Conservation (phyloP, 1,284 basidiomycete species). For the Melampsora abietis-canadensis region DNA sequence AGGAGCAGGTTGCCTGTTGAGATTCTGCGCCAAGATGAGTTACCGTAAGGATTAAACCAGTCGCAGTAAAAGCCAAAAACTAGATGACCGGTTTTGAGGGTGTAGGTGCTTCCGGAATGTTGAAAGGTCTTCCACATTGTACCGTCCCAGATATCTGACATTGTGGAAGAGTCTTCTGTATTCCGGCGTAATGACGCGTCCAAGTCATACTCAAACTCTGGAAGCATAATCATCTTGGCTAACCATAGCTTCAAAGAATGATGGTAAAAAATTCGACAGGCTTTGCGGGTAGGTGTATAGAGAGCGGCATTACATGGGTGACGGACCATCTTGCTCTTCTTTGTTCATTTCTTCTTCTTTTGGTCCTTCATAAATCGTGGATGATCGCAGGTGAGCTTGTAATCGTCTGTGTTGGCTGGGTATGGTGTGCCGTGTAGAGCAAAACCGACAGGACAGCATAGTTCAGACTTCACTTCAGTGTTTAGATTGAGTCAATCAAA, state of each 20-base stretch:
- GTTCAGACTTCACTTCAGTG: background rate
- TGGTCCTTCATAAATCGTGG: background rate
- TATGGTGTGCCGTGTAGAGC: background rate
- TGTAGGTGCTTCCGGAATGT: background rate
- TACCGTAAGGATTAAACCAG: constrained; percentile 22
- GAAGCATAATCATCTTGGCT: background rate
- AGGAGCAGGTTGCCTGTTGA: background rate
- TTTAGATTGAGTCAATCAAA: background rate
- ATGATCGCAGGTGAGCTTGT: background rate
- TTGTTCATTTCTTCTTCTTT: background rate
- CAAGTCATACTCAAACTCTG: background rate
- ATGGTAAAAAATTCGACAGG: background rate
- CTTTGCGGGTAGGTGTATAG: background rate
- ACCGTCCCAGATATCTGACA: constrained; percentile 33
- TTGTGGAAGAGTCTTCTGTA: background rate
- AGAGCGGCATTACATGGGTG: background rate
- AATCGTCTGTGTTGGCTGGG: background rate
- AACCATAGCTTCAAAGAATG: background rate
- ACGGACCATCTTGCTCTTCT: background rate
- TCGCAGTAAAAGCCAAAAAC: no score
- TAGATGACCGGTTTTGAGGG: constrained; percentile 8
- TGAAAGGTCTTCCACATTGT: constrained; percentile 13
- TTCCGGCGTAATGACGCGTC: background rate
- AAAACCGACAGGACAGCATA: background rate
- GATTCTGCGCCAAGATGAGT: background rate